Base-by-base conservation (phyloP, 1,284 basidiomycete genomes). In the Lentinula novae-zelandiae region DNA sequence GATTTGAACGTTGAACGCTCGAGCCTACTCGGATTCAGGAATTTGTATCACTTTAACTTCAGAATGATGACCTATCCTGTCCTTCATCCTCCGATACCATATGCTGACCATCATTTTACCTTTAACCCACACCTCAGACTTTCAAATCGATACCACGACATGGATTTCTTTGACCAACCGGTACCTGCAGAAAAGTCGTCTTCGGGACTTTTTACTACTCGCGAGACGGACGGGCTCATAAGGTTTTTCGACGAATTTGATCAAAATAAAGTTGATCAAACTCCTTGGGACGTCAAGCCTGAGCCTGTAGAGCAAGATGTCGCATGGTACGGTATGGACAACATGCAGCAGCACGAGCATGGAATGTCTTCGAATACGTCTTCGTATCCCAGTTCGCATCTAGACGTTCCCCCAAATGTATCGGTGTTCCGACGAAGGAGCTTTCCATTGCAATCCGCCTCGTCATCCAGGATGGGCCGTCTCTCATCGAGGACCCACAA, bases 161-260 rank as follows among this genome's bases (percentile, higher is more conserved):
- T 31, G 31, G 54, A 56, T 10, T 3, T 27, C 22, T 56, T 42
- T 15, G 12, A 27, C 31, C 54, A 39, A 22, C 34, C 39, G 4
- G 10, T 42, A 10, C 54, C 54, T 46, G 3, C 33, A 27, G 40
- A 46, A 20, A 44, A 87, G 0, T 76, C 89, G 0, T 88, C 88
- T 13, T 82, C 87, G 36, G 87, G 89, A 68, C 83, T 91, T 66
- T 90, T 92, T 71, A 87, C 88, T 5, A 76, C 82, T 0, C 79
- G 84, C 62, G 89, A 92, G 72, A 86, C 87, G 2, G 85, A 82
- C 0, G 83, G 89, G 71, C 74, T 92, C 61, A 80, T 90, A 65
- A 85, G 85, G 60, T 92, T 92, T 68, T 82, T 92, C 69, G 89
- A 91, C 72, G 85, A 85, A 73, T 87, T 90, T 70, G 83, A 83